Conservation (phyloP, 129 eudicot species). For the Pulicaria dysenterica region DNA sequence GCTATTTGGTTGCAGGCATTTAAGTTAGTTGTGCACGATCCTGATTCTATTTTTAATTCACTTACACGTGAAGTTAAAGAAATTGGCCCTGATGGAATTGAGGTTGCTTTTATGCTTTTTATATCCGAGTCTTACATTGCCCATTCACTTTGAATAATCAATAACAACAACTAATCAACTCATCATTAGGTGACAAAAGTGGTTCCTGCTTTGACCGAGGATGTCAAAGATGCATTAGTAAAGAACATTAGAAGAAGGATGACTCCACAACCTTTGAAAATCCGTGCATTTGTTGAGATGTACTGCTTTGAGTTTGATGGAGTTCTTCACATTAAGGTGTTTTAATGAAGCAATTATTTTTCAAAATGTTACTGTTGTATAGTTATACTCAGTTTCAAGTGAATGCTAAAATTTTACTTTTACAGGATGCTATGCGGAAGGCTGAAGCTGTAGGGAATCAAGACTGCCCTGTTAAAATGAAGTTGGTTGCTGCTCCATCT, state of each 20-base stretch:
- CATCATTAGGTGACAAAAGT: constrained; percentile 52
- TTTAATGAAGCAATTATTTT: neutral
- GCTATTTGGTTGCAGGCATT: constrained; percentile 45
- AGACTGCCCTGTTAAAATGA: constrained; percentile 77
- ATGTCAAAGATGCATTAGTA: constrained; percentile 59
- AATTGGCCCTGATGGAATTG: constrained; percentile 57
- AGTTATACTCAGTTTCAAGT: neutral
- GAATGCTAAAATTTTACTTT: neutral
- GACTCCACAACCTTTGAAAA: constrained; percentile 78
- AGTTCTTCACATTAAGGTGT: constrained; percentile 75
- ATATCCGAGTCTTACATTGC: neutral
- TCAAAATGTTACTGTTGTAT: neutral
- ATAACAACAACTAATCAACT: neutral
- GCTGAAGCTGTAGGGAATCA: constrained; percentile 69
- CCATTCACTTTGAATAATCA: neutral
- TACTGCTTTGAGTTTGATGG: constrained; percentile 70
- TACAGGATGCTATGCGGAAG: constrained; percentile 74
- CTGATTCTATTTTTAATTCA: constrained; percentile 55
- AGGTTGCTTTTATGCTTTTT: constrained; percentile 40
- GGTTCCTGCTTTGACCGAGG: constrained; percentile 67
- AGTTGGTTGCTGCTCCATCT: constrained; percentile 67
- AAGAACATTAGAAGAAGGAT: constrained; percentile 64
- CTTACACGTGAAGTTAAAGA: constrained; percentile 60
- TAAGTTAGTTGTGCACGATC: constrained; percentile 55
- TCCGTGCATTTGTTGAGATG: constrained; percentile 73